phyloP scores from a whole-genome alignment of 2,329 filamentous ascomycete genomes.

The Penicillium vulpinum region DNA sequence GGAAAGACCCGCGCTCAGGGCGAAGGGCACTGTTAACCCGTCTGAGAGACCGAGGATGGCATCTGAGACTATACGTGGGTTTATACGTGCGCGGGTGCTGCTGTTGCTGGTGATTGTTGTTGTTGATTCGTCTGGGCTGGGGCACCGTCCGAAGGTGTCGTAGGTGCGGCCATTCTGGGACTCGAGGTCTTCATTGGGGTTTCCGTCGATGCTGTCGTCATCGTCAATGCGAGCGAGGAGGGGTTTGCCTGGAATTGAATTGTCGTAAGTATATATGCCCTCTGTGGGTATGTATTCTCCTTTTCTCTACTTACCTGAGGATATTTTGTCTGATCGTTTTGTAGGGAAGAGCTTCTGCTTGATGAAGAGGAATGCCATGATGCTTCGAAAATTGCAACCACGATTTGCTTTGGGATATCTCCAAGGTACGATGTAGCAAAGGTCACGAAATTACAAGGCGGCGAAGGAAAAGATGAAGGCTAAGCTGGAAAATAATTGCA shows the following conservation, averaged over 20 bases:
- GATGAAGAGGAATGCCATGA: constrained; percentile 42
- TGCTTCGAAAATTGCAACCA: background rate
- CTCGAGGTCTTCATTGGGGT: constrained; percentile 34
- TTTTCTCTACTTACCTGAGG: constrained; percentile 9
- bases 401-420: background rate
- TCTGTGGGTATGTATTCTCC: background rate
- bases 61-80: constrained; percentile 53
- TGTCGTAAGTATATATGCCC: constrained; percentile 4
- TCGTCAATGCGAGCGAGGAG: constrained; percentile 31
- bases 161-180: constrained; percentile 35
- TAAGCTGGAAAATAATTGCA: background rate
- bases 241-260: constrained; percentile 30
- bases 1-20: constrained; percentile 69
- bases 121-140: constrained; percentile 25
- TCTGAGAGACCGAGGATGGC: constrained; percentile 75
- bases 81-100: constrained; percentile 36
- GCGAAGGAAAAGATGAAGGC: background rate
- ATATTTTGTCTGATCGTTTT: constrained; percentile 18
- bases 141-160: constrained; percentile 32
- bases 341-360: constrained; percentile 40
- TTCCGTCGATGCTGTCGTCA: constrained; percentile 22
- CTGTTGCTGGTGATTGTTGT: constrained; percentile 19
- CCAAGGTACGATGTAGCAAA: background rate
- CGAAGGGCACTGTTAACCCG: constrained; percentile 76
- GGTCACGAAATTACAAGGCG: background rate